phyloP scores from a whole-genome alignment of 768 basidiomycete species.

The Hericium alpestre region DNA sequence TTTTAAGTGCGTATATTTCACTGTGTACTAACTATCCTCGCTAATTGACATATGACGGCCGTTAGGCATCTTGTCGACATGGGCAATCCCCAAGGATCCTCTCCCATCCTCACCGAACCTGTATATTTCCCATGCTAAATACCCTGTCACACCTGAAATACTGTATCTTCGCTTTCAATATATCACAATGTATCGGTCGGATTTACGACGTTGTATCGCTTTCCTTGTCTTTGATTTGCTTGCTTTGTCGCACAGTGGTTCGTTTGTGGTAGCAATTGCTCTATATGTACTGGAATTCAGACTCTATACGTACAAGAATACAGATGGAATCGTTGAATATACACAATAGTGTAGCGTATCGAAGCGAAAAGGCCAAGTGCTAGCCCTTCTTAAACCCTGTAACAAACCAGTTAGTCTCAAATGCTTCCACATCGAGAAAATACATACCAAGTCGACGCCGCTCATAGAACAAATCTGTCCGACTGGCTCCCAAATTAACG shows the following conservation, averaged over 20 bases:
- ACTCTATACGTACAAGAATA: not conserved
- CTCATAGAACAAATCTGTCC: slow-evolving; percentile 90
- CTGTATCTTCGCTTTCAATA: not conserved
- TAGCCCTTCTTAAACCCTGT: slow-evolving; percentile 64
- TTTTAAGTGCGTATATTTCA: slow-evolving; percentile 41
- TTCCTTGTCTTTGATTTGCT: not conserved
- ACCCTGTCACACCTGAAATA: too few species aligned
- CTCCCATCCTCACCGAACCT: not conserved
- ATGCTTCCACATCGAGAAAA: too few species aligned
- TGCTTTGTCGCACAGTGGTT: not conserved
- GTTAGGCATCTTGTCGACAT: not conserved
- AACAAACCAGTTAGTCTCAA: not conserved
- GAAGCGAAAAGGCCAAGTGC: not conserved
- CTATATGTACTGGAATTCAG: not conserved
- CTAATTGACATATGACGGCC: not conserved
- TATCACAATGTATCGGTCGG: not conserved
- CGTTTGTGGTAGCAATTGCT: not conserved
- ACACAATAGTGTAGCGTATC: not conserved
- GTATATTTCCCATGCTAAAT: not conserved
- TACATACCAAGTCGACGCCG: slow-evolving; percentile 63
- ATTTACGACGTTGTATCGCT: not conserved
- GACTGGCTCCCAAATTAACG: slow-evolving; percentile 88
- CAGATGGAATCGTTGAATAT: not conserved
- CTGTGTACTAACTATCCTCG: not conserved
- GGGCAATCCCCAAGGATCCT: not conserved